Evolutionary conservation across 805 yeast species (phyloP).

Genomic region (Candida easanensis): DNA sequence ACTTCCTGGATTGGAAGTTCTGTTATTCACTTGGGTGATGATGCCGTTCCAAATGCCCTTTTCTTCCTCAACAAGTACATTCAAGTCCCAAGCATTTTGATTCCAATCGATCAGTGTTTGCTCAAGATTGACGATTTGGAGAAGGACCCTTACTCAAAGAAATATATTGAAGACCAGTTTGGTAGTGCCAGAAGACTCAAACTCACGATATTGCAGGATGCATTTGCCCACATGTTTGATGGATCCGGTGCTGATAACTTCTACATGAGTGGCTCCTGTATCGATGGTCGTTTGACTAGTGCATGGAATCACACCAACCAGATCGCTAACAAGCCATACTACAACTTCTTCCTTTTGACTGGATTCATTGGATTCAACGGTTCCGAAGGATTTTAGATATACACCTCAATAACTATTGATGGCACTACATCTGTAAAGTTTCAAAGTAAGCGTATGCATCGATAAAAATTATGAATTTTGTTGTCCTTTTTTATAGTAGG

Average conservation of each 20-base stretch:
- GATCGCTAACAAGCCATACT: conserved; percentile 64
- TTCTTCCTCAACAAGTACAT: conserved; percentile 77
- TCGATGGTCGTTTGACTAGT: conserved; percentile 76
- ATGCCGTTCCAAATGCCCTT: conserved; percentile 79
- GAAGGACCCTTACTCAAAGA: conserved; percentile 44
- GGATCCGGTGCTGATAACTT: conserved; percentile 85
- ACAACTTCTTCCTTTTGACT: conserved; percentile 55
- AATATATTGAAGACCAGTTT: conserved; percentile 58
- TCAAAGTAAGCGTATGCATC: neutral
- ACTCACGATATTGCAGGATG: conserved; percentile 39
- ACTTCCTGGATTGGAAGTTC: conserved; percentile 78
- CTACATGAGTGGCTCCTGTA: conserved; percentile 81
- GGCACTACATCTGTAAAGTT: neutral
- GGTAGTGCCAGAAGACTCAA: conserved; percentile 53
- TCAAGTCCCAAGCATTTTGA: conserved; percentile 74
- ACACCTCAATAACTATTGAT: neutral
- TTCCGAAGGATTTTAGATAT: conserved; percentile 50
- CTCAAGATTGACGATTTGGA: conserved; percentile 52
- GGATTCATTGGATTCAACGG: conserved; percentile 81
- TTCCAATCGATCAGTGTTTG: conserved; percentile 64
- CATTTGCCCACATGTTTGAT: conserved; percentile 51
- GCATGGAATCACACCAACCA: conserved; percentile 84
- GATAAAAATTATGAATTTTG: neutral
- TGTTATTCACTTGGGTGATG: conserved; percentile 79
- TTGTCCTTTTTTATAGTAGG: neutral